Conservation (phyloP, 805 yeast genomes). For the Kockiozyma suomiensis region DNA sequence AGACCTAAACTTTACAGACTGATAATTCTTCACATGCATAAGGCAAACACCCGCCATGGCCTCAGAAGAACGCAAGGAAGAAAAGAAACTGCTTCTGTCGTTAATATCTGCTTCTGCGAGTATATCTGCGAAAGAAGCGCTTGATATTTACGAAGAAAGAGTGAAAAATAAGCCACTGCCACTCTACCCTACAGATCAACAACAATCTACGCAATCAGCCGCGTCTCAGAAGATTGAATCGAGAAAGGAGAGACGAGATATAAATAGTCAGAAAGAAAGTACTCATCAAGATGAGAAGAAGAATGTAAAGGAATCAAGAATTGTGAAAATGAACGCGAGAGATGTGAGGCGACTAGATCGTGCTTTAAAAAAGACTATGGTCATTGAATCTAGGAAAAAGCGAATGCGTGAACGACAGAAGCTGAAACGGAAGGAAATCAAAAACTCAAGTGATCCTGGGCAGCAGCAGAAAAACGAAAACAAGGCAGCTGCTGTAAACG, state of each 20-base stretch:
- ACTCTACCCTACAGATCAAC: constrained; percentile 16
- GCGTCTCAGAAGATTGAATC: constrained; percentile 2
- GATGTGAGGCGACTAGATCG: background rate
- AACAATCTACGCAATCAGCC: background rate
- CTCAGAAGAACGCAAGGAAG: background rate
- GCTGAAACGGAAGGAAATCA: background rate
- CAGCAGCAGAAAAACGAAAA: background rate
- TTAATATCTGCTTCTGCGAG: background rate
- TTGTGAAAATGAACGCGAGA: background rate
- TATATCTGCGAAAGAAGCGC: constrained; percentile 5
- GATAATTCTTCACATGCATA: too few relatives aligned
- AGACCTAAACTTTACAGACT: too few relatives aligned
- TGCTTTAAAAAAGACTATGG: background rate
- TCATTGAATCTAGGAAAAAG: background rate
- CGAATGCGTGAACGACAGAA: background rate
- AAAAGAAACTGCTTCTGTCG: background rate
- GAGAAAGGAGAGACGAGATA: constrained; percentile 8
- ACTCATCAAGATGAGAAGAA: too few relatives aligned
- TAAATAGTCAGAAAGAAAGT: constrained; percentile 5
- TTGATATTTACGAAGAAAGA: constrained; percentile 9
- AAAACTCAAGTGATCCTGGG: background rate
- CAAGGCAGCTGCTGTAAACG: background rate
- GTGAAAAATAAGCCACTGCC: constrained; percentile 20
- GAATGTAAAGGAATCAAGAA: constrained; percentile 6
- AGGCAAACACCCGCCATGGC: too few relatives aligned